phyloP scores from a whole-genome alignment of 352 stramenopile species.

The Globisporangium cylindrosporum region DNA sequence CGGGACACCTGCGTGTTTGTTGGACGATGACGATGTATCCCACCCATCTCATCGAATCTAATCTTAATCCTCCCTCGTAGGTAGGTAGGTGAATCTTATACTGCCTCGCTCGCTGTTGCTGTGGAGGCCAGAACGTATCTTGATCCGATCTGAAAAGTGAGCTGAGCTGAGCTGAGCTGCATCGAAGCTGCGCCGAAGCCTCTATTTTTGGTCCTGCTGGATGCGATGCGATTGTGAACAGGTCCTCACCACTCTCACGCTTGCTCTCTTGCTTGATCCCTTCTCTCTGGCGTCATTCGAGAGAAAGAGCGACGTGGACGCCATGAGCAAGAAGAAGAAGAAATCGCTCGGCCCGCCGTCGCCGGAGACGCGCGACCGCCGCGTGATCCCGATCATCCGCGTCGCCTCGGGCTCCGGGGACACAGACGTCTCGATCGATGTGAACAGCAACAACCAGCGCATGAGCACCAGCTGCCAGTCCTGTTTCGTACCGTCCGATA shows the following conservation, averaged over 20 bases:
- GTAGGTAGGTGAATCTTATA: not conserved
- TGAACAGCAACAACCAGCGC: not conserved
- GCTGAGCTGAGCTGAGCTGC: not conserved
- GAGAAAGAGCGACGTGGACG: slow-evolving; percentile 2
- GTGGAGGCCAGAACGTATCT: not conserved
- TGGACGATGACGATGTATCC: not conserved
- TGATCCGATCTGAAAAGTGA: not conserved
- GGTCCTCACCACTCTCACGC: not conserved
- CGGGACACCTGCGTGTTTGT: not conserved
- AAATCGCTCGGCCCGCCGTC: slow-evolving; percentile 2
- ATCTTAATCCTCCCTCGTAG: not conserved
- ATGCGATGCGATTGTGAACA: not conserved
- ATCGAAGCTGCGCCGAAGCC: not conserved
- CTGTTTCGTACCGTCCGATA: not conserved
- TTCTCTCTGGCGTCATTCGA: not conserved
- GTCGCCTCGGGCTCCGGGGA: slow-evolving; percentile 5
- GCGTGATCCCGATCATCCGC: slow-evolving; percentile 15
- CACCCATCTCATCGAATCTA: not conserved
- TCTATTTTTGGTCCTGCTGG: not conserved
- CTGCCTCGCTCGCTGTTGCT: not conserved
- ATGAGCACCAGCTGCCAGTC: not conserved
- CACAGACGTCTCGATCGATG: slow-evolving; percentile 12
- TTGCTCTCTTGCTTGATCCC: not conserved
- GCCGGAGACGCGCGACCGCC: not conserved
- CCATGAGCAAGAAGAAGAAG: slow-evolving; percentile 19